These are phyloP conservation scores for Plantago major DNA, from an alignment of 257 asterid genomes.

Conservation along the genomic window DNA sequence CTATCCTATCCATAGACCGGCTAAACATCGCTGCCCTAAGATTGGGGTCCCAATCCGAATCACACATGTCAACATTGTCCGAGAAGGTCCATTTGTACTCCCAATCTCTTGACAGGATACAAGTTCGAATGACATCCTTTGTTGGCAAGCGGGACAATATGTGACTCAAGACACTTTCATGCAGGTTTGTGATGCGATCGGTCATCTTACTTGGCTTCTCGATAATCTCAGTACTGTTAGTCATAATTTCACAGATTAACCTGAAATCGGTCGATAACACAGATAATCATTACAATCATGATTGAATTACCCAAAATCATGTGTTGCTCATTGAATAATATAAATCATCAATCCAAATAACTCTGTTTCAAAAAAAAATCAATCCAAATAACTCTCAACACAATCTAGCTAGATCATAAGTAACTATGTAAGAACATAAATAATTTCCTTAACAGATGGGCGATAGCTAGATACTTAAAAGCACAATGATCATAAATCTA, in stretches of 20 bases:
- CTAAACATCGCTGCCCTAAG: neutral
- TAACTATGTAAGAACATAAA: too few species aligned
- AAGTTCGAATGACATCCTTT: neutral
- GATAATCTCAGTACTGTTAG: neutral
- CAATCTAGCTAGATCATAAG: too few species aligned
- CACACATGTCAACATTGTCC: neutral
- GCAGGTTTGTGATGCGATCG: neutral
- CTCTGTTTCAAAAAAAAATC: too few species aligned
- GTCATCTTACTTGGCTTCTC: too few species aligned
- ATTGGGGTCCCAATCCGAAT: neutral
- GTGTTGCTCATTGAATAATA: too few species aligned
- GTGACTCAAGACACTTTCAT: neutral
- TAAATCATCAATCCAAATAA: too few species aligned
- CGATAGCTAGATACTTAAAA: too few species aligned
- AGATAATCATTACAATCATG: too few species aligned
- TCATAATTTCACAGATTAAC: neutral
- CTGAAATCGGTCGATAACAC: neutral
- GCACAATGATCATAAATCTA: too few species aligned
- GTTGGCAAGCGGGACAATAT: neutral
- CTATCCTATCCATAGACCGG: neutral
- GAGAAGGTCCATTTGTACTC: neutral
- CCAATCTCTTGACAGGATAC: conserved; percentile 4
- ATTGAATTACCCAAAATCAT: too few species aligned
- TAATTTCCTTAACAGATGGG: too few species aligned
- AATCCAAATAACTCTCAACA: too few species aligned